A percentile compares a stretch with the other conserved stretches of the same genome.
These are phyloP conservation scores for Fusarium sulawesiense DNA, from an alignment of 2,329 filamentous ascomycete genomes.

Conservation along the genomic window DNA sequence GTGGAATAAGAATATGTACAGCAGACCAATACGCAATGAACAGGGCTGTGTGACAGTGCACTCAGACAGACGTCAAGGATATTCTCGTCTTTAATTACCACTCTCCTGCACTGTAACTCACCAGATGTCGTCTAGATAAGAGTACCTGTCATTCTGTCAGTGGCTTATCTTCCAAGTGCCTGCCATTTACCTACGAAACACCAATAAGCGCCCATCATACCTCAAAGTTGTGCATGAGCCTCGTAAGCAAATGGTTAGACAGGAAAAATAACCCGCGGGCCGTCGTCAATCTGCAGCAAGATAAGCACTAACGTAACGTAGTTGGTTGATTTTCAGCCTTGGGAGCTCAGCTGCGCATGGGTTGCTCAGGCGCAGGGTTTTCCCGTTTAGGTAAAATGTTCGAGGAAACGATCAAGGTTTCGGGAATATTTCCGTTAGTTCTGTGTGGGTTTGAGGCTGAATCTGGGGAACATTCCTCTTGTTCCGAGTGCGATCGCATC, in stretches of 20 bases:
- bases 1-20: background rate
- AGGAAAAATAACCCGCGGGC: background rate
- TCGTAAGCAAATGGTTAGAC: background rate
- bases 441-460: background rate
- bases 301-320: slow-evolving; percentile 5
- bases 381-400: background rate
- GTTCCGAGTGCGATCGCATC: background rate
- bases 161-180: background rate
- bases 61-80: background rate
- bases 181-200: background rate
- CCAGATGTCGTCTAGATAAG: background rate
- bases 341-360: slow-evolving; percentile 7
- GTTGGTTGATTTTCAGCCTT: slow-evolving; percentile 6
- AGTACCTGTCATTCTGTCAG: background rate
- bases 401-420: background rate
- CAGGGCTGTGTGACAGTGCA: background rate
- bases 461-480: background rate
- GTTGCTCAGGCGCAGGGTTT: background rate
- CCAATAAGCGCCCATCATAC: background rate
- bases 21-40: background rate
- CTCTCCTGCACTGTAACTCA: background rate
- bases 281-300: background rate
- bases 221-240: background rate
- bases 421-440: background rate
- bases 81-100: background rate